Conservation (phyloP, 2,329 filamentous ascomycete species). For the Trichothecium sympodiale region DNA sequence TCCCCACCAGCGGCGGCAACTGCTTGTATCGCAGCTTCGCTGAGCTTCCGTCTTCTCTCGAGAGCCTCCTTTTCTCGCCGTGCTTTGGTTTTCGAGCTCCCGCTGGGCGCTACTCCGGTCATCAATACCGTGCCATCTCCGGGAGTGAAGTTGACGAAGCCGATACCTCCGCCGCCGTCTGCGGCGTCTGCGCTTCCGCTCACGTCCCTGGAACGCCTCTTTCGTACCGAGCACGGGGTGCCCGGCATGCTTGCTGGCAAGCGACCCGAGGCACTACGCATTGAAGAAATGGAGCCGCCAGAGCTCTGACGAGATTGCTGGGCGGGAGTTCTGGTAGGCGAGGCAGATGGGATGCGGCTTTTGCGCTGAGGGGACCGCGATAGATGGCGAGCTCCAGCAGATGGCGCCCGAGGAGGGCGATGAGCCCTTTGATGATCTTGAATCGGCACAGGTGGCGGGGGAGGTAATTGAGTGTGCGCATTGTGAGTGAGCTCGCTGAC, state of each 20-base stretch:
- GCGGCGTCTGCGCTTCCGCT: slow-evolving; percentile 16
- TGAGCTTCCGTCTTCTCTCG: slow-evolving; percentile 61
- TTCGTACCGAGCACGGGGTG: slow-evolving; percentile 27
- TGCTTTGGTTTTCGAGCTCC: slow-evolving; percentile 90
- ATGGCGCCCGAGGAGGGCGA: slow-evolving; percentile 40
- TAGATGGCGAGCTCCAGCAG: slow-evolving; percentile 40
- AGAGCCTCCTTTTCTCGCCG: slow-evolving; percentile 76
- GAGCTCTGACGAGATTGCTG: slow-evolving; percentile 26
- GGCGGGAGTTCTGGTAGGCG: slow-evolving; percentile 21
- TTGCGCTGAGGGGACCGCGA: slow-evolving; percentile 30
- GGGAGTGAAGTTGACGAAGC: slow-evolving; percentile 87
- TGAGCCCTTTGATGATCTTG: slow-evolving; percentile 22
- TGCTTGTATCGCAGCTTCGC: slow-evolving; percentile 56
- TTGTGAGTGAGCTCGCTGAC: slow-evolving; percentile 21
- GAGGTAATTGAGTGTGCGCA: slow-evolving; percentile 23
- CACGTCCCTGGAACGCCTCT: slow-evolving; percentile 25
- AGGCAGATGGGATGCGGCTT: slow-evolving; percentile 25
- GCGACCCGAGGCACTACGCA: slow-evolving; percentile 23
- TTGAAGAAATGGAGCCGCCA: slow-evolving; percentile 22
- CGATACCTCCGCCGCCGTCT: slow-evolving; percentile 23
- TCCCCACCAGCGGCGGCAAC: slow-evolving; percentile 63
- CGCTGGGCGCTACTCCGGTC: slow-evolving; percentile 82
- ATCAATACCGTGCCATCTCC: slow-evolving; percentile 69
- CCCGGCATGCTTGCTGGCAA: slow-evolving; percentile 22
- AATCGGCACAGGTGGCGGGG: slow-evolving; percentile 16